Conservation (phyloP, 495 filamentous ascomycete species). For the Apodospora peruviana region DNA sequence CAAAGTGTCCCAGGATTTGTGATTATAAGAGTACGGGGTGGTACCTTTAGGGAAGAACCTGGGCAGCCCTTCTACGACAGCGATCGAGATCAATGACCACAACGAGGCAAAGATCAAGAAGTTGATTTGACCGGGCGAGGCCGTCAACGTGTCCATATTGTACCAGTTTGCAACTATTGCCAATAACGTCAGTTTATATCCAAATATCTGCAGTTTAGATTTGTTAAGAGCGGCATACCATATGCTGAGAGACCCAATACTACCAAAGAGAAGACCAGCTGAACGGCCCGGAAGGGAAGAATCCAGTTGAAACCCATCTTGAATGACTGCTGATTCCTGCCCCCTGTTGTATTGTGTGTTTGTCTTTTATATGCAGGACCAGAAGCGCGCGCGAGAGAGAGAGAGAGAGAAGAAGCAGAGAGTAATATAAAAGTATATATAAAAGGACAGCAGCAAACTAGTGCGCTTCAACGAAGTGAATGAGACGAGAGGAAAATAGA, state of each 20-base stretch:
- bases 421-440: no score
- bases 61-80: constrained; percentile 61
- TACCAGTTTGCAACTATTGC: constrained; percentile 51
- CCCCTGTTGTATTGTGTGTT: no score
- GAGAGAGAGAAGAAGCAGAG: no score
- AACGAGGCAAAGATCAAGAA: constrained; percentile 65
- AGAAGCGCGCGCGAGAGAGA: no score
- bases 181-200: no score
- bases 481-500: no score
- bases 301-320: constrained; percentile 19
- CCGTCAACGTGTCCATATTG: constrained; percentile 35
- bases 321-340: not conserved
- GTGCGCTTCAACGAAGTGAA: no score
- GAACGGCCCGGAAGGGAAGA: constrained; percentile 36
- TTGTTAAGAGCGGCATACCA: constrained; percentile 44
- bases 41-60: constrained; percentile 41
- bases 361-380: no score
- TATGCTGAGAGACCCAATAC: constrained; percentile 64
- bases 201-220: constrained; percentile 8
- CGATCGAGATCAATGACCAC: constrained; percentile 60
- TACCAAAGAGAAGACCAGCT: constrained; percentile 60
- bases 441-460: no score
- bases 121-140: constrained; percentile 56
- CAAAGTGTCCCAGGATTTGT: no score
- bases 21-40: no score